Evolutionary conservation across 305 asterid genomes (phyloP).

Genomic region (Plantago lanceolata): DNA sequence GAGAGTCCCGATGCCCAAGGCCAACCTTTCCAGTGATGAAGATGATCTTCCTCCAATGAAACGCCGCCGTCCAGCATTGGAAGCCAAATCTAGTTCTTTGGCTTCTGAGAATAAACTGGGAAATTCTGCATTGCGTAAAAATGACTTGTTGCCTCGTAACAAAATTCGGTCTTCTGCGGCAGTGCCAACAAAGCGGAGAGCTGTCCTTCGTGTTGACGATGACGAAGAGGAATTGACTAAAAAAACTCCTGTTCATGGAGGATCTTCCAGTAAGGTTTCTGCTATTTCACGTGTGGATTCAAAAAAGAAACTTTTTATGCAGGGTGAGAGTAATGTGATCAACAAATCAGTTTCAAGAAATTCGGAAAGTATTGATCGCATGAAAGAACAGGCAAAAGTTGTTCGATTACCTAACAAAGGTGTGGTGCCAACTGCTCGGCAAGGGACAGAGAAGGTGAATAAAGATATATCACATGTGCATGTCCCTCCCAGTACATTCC

Average conservation of each 20-base stretch:
- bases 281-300: constrained; percentile 31
- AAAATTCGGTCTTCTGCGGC: constrained; percentile 38
- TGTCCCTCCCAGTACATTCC: constrained; percentile 32
- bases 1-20: constrained; percentile 36
- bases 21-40: constrained; percentile 48
- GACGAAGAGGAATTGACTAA: constrained; percentile 69
- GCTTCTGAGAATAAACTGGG: constrained; percentile 38
- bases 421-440: constrained; percentile 37
- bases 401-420: constrained; percentile 28
- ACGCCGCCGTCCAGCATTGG: constrained; percentile 53
- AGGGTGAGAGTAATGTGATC: constrained; percentile 24
- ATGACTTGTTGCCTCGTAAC: constrained; percentile 31
- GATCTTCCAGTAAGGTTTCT: constrained; percentile 43
- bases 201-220: constrained; percentile 67
- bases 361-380: constrained; percentile 31
- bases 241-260: constrained; percentile 90
- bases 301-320: constrained; percentile 32
- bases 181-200: constrained; percentile 61
- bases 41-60: constrained; percentile 63
- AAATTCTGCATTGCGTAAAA: constrained; percentile 36
- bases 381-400: constrained; percentile 41
- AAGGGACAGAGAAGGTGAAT: constrained; percentile 40
- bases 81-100: constrained; percentile 35
- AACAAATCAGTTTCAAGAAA: constrained; percentile 32
- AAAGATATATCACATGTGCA: constrained; percentile 32